Base-by-base conservation (phyloP, 1,284 basidiomycete species). In the Pascua guehoae region DNA sequence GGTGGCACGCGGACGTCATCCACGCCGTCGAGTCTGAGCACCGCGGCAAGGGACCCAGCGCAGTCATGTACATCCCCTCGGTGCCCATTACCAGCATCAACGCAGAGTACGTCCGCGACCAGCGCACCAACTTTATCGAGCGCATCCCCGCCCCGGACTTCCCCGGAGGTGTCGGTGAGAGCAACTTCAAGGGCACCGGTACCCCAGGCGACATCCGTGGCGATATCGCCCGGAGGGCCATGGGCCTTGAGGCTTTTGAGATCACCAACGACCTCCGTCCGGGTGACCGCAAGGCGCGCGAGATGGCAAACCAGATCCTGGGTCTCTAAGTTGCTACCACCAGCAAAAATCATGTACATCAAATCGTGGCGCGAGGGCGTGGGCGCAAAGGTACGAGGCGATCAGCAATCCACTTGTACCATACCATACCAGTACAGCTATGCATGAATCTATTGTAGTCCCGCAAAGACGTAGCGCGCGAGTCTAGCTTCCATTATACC, bases 1-100 rank as follows among this genome's bases (percentile, higher is more conserved):
- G 85, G 65, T 90, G 89, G 89, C 90, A 91, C 71, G 88, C 86
- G 66, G 86, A 89, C 69, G 78, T 81, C 32, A 82, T 89, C 10
- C 89, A 91, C 69, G 82, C 85, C 0, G 88, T 91, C 38, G 88
- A 91, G 69, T 60, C 68, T 5, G 71, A 79, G 24, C 87, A 90
- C 68, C 67, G 65, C 9, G 89, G 89, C 0, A 63, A 67, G 12
- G 77, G 76, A 5, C 86, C 89, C 64, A 88, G 87, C 0, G 86
- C 85, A 1, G 88, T 90, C 24, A 68, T 91, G 56, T 91, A 91
- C 70, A 90, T 90, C 56, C 89, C 88, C 0, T 84, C 88, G 4
- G 84, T 85, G 0, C 88, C 88, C 0, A 77, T 89, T 12, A 88
- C 87, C 0, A 50, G 79, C 37, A 73, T 81, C 57, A 89, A 88